Evolutionary conservation across 2,329 filamentous ascomycete species (phyloP), one percentile per base, ranked within the genome.

Genomic region (Aspergillus hortae): DNA sequence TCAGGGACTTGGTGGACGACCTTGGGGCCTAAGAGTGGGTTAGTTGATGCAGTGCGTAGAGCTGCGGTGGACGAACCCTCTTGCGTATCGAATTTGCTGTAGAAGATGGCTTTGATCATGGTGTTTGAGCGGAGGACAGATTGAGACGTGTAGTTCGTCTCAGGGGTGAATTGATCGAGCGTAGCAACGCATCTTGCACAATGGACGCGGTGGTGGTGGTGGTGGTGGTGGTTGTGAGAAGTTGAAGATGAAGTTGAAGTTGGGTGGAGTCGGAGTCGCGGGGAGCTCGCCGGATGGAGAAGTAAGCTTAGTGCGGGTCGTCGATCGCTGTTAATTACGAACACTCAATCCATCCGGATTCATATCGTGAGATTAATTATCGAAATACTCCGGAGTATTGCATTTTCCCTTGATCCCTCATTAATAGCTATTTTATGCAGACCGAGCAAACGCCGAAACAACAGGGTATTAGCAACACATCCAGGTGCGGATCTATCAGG

Each of bases 51-150:
- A 17, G 19, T 30, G 27, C 6, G 27, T 30, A 2, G 15, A 9
- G 42, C 6, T n/a, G 19, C 19, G 23, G 38, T 9, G 45, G 33
- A 51, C 56, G 52, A 64, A 77, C 78, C 78, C 72, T 78, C 74
- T 57, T 81, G 77, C 49, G 80, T 80, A 63, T 86, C 82, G 64
- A 87, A 87, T 63, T 82, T 83, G 66, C 82, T 83, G 67, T 85
- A 86, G 70, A 87, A 86, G 54, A 86, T 82, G 44, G 82, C 80
- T 62, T 83, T 80, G 61, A 87, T 84, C 72, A 83, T 83, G 60
- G 62, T 74, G 61, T 15, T 44, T 46, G 17, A 40, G n/a, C 6
- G n/a, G 5, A 11, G n/a, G 35, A 17, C 10, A 38, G 6, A 38
- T 17, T 25, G 43, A 45, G 43, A 45, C 43, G 25, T 27, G 2